These are phyloP conservation scores for Suillus cothurnatus DNA, from an alignment of 768 basidiomycete species.

Conservation along the genomic window DNA sequence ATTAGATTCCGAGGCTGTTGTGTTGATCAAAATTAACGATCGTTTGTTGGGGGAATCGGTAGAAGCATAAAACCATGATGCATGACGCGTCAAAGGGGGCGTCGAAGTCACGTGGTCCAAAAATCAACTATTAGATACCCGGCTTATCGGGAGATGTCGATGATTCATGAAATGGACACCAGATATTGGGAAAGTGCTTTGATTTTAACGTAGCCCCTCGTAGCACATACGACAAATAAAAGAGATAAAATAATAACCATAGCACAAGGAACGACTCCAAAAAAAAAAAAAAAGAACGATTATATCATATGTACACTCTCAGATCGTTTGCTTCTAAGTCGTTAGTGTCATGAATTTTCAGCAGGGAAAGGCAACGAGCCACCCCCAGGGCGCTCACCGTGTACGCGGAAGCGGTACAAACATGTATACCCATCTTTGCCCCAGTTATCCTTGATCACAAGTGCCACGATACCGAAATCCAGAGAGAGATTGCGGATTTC, in stretches of 20 bases:
- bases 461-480: slow-evolving; percentile 83
- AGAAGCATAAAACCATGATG: neutral
- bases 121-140: neutral
- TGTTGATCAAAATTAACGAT: neutral
- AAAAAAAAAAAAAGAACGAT: slow-evolving; percentile 9
- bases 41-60: neutral
- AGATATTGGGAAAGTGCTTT: neutral
- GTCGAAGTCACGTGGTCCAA: neutral
- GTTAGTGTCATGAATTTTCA: slow-evolving; percentile 18
- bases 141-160: neutral
- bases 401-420: slow-evolving; percentile 83
- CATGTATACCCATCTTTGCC: slow-evolving; percentile 84
- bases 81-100: neutral
- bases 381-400: slow-evolving; percentile 58
- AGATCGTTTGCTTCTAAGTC: neutral
- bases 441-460: slow-evolving; percentile 86
- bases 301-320: slow-evolving; percentile 16
- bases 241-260: slow-evolving; percentile 17
- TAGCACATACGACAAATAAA: slow-evolving; percentile 3
- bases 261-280: slow-evolving; percentile 26
- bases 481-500: slow-evolving; percentile 71
- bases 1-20: neutral
- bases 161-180: neutral
- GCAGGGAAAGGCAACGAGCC: slow-evolving; percentile 38
- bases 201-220: neutral